phyloP scores from a whole-genome alignment of 2,329 filamentous ascomycete genomes.

The Pseudopyricularia javanii region DNA sequence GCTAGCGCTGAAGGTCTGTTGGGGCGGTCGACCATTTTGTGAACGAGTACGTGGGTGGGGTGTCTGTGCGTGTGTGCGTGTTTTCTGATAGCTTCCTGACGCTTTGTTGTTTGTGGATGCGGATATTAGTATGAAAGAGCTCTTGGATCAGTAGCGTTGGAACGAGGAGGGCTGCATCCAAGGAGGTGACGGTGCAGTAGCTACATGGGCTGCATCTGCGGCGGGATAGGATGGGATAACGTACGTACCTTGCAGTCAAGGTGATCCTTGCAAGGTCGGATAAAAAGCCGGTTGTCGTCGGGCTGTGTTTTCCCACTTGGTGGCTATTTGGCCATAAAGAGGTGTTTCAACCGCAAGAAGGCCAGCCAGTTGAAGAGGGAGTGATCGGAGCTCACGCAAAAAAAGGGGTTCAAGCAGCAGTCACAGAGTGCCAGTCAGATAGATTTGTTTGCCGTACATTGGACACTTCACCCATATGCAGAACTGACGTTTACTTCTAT shows the following conservation, averaged over 20 bases:
- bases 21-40: conserved; percentile 63
- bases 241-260: neutral
- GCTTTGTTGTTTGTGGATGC: neutral
- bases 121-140: neutral
- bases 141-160: neutral
- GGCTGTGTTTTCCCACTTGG: neutral
- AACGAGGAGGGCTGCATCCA: neutral
- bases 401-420: neutral
- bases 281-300: neutral
- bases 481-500: no score
- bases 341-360: no score
- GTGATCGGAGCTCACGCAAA: neutral
- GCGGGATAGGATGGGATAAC: neutral
- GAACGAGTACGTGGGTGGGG: neutral
- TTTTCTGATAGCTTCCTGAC: conserved; percentile 1
- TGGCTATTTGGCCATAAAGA: no score
- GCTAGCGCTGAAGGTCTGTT: conserved; percentile 73
- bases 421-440: no score
- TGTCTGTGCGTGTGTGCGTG: neutral
- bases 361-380: no score
- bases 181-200: no score
- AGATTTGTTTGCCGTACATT: no score
- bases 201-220: neutral
- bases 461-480: no score
- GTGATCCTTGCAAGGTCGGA: neutral